Percentiles rank a stretch among this genome's conserved stretches.
These are phyloP conservation scores for Alternaria dauci DNA, from an alignment of 2,329 filamentous ascomycete genomes.

Conservation along the genomic window DNA sequence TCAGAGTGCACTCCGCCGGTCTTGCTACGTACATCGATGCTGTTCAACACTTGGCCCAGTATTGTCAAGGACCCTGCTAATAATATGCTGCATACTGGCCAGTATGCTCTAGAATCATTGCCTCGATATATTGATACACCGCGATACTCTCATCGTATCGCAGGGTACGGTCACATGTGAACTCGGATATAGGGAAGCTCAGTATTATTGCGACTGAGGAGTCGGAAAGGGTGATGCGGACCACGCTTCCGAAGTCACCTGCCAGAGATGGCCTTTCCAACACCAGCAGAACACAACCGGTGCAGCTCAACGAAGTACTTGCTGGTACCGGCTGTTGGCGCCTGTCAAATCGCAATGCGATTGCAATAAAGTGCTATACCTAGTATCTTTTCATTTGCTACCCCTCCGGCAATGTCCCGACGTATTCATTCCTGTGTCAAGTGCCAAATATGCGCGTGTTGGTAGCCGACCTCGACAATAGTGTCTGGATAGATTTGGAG, in stretches of 20 bases:
- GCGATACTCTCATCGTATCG: neutral
- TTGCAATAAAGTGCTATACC: conserved; percentile 22
- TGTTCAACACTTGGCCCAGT: neutral
- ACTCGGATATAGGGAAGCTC: neutral
- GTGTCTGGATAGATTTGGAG: neutral
- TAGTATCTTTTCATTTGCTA: conserved; percentile 22
- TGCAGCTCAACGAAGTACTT: conserved; percentile 7
- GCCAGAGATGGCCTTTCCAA: neutral
- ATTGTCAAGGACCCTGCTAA: neutral
- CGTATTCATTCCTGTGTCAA: conserved; percentile 24
- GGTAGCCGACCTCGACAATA: neutral
- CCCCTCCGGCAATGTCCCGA: conserved; percentile 17
- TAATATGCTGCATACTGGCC: neutral
- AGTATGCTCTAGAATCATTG: neutral
- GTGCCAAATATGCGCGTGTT: conserved; percentile 7
- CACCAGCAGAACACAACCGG: neutral
- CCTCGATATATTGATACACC: neutral
- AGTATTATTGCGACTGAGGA: neutral
- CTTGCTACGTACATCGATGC: neutral
- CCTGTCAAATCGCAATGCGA: conserved; percentile 16
- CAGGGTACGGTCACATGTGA: neutral
- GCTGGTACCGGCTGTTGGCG: conserved; percentile 3
- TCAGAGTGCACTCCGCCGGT: neutral
- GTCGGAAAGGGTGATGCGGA: neutral
- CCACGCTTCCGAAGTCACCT: neutral